A percentile compares a stretch with the other conserved stretches of the same genome.
phyloP scores from a whole-genome alignment of 208 protist species.

The Leishmania arabica region DNA sequence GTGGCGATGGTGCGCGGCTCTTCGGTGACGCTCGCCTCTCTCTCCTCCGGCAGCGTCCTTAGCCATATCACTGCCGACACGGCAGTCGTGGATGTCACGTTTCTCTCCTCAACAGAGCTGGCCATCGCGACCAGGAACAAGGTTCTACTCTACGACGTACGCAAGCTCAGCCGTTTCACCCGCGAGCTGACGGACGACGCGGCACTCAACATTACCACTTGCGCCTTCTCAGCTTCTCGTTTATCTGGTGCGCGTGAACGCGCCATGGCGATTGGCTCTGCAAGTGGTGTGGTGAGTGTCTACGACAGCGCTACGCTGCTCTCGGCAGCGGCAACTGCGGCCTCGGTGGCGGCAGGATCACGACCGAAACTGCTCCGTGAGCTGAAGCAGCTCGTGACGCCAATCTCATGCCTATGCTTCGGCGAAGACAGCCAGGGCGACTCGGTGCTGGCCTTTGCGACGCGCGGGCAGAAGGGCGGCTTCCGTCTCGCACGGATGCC shows the following conservation, averaged over 20 bases:
- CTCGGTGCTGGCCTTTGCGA: constrained; percentile 65
- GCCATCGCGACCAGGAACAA: constrained; percentile 63
- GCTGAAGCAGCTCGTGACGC: constrained; percentile 83
- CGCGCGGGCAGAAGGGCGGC: constrained; percentile 69
- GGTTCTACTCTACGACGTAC: constrained; percentile 80
- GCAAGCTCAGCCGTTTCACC: constrained; percentile 63
- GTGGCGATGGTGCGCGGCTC: constrained; percentile 61
- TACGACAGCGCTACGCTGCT: constrained; percentile 39
- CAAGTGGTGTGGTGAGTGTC: constrained; percentile 77
- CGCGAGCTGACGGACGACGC: constrained; percentile 64
- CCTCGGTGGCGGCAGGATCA: neutral
- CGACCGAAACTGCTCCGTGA: constrained; percentile 35
- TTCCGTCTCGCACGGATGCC: constrained; percentile 80
- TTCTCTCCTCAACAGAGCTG: constrained; percentile 57
- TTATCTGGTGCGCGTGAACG: neutral
- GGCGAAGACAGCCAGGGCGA: constrained; percentile 62
- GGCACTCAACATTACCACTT: constrained; percentile 61
- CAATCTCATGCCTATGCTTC: constrained; percentile 56
- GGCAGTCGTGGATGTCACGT: constrained; percentile 54
- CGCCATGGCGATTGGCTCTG: constrained; percentile 63
- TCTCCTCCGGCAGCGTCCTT: constrained; percentile 69
- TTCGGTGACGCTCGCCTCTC: constrained; percentile 64
- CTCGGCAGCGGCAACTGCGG: constrained; percentile 2
- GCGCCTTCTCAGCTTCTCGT: constrained; percentile 32
- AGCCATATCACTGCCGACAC: constrained; percentile 51